phyloP scores from a whole-genome alignment of 2,329 filamentous ascomycete species.

The Alternaria gansuensis region DNA sequence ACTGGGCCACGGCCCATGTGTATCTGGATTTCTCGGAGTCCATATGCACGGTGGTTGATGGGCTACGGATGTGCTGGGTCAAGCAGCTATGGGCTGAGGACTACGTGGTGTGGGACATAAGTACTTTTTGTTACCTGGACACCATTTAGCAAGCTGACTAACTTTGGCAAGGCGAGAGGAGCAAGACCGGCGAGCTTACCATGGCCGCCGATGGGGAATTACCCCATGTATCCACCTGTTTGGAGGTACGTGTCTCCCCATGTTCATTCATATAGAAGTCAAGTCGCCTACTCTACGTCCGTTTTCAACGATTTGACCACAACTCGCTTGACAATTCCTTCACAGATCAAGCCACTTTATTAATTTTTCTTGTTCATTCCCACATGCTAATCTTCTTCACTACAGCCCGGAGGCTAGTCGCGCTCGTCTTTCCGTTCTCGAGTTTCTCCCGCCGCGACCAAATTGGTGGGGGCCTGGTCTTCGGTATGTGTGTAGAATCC shows the following conservation, averaged over 20 bases:
- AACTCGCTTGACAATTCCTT: neutral
- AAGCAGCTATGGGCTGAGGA: neutral
- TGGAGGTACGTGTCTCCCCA: neutral
- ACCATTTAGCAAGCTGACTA: constrained; percentile 8
- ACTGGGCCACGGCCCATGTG: constrained; percentile 14
- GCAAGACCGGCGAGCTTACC: neutral
- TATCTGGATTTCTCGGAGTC: constrained; percentile 23
- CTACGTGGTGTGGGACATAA: neutral
- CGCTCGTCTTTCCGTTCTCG: constrained; percentile 1
- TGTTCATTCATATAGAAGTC: neutral
- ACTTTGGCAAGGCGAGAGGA: constrained; percentile 5
- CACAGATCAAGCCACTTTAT: neutral
- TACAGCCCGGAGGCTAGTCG: constrained; percentile 6
- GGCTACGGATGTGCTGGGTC: neutral
- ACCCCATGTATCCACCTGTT: neutral
- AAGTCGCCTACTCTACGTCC: neutral
- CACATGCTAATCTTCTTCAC: constrained; percentile 1
- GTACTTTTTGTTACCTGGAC: neutral
- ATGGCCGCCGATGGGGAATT: neutral
- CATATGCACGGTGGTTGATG: neutral
- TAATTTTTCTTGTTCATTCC: constrained; percentile 2
- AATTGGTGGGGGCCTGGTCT: constrained; percentile 19
- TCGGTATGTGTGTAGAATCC: constrained; percentile 44
- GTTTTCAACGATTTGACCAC: neutral
- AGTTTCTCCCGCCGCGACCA: constrained; percentile 9